Evolutionary conservation across 176 grass and related monocot genomes (phyloP), one percentile per base, ranked within the genome.

Genomic region (Triticum urartu): DNA sequence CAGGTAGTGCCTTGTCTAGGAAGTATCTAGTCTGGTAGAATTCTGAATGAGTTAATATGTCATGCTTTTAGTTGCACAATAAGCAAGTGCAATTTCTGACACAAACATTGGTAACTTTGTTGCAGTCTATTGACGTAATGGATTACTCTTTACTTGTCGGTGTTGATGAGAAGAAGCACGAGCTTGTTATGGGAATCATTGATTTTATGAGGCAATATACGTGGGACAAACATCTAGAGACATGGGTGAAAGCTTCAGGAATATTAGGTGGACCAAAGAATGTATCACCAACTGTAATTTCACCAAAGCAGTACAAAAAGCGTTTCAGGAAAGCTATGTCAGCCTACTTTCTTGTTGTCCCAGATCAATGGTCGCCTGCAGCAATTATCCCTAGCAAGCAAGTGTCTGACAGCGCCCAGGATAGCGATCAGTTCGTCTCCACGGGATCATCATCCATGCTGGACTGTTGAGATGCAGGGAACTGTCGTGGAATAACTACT

Each of bases 141-240:
- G 97, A 99, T 86, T 99, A 94, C 84, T 99, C 97, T 56, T 88
- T 94, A 45, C 88, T 99, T 59, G 97, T 96, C 76, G 97, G 97
- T 52, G 81, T 99, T n/a, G 97, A 99, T 8, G 94, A 99, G 86
- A 87, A 94, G 83, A 91, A 89, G 54, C 85, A 99, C 7, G 92
- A 99, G 78, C 84, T 99, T 69, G 88, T 94, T 62, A 77, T 99
- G 86, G 97, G 97, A 61, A 99, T 99, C 77, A 99, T 96, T 78
- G 94, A 99, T 84, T 99, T 99, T 81, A 94, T 96, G 92, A 96
- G 97, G 74, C 94, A 96, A 63, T 99, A 99, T 86, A 99, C 97
- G 9, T 99, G 93, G 93, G 96, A 98, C 63, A 99, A 99, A 81
- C 94, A 96, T 85, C 89, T 96, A 13, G 94, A 99, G 85, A 96